Percentiles rank a stretch among this genome's conserved stretches.
These are phyloP conservation scores for Neostapfia colusana DNA, from an alignment of 176 grass and related monocot species.

Conservation along the genomic window DNA sequence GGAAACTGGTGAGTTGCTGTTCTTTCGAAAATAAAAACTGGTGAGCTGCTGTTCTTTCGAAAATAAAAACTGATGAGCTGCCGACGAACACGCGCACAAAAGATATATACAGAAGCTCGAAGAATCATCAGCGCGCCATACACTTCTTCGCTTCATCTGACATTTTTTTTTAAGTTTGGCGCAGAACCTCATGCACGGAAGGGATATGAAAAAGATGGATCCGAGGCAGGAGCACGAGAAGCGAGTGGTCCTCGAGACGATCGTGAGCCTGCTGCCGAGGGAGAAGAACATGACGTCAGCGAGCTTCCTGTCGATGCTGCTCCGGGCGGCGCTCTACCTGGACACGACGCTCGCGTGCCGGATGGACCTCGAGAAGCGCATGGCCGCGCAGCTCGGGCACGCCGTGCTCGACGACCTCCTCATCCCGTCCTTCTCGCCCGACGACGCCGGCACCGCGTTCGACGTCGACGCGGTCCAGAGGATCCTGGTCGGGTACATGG, in stretches of 20 bases:
- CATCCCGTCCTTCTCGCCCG: constrained; percentile 55
- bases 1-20: constrained; percentile 67
- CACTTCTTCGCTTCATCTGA: background rate
- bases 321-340: constrained; percentile 64
- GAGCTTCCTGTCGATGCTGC: constrained; percentile 89
- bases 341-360: constrained; percentile 85
- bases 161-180: background rate
- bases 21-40: too few relatives aligned
- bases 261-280: constrained; percentile 78
- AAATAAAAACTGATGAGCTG: too few relatives aligned
- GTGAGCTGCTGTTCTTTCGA: too few relatives aligned
- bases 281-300: constrained; percentile 79
- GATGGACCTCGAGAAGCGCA: constrained; percentile 81
- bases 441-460: constrained; percentile 36
- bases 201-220: constrained; percentile 57
- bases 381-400: constrained; percentile 69
- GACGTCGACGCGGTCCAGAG: constrained; percentile 80
- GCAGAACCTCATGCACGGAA: constrained; percentile 73
- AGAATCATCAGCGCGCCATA: background rate
- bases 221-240: constrained; percentile 83
- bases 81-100: background rate
- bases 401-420: constrained; percentile 84
- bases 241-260: constrained; percentile 71
- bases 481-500: constrained; percentile 79
- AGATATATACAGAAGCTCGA: background rate